phyloP scores from a whole-genome alignment of 2,329 filamentous ascomycete species.

The Beauveria bassiana region DNA sequence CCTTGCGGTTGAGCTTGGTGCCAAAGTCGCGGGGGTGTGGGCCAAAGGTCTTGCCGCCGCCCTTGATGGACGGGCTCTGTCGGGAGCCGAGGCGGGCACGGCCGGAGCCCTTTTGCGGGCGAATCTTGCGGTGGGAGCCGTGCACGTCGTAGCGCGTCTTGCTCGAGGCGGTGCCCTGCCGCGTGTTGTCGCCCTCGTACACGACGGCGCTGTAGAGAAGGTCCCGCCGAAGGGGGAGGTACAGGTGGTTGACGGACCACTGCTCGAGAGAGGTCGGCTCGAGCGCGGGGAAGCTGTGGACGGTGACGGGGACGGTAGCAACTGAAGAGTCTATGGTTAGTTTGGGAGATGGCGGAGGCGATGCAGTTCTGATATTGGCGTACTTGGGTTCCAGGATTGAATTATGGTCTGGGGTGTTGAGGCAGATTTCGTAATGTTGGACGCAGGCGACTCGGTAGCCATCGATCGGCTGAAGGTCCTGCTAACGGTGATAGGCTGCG shows the following conservation, averaged over 20 bases:
- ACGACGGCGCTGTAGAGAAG: conserved; percentile 87
- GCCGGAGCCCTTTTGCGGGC: conserved; percentile 81
- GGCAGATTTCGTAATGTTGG: conserved; percentile 27
- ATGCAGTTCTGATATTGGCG: conserved; percentile 10
- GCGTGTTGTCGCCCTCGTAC: conserved; percentile 83
- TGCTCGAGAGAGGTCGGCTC: conserved; percentile 71
- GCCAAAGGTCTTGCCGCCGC: conserved; percentile 85
- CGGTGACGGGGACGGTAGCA: conserved; percentile 67
- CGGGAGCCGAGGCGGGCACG: conserved; percentile 69
- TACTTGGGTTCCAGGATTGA: conserved; percentile 40
- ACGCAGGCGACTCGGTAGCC: conserved; percentile 43
- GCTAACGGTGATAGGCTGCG: conserved; percentile 26
- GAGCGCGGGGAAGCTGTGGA: conserved; percentile 84
- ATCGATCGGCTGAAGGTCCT: conserved; percentile 45
- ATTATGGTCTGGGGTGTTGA: conserved; percentile 27
- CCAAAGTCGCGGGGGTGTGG: conserved; percentile 87
- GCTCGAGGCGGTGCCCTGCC: conserved; percentile 75
- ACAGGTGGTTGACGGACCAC: conserved; percentile 76
- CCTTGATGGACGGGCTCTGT: conserved; percentile 73
- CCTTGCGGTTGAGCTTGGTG: conserved; percentile 74
- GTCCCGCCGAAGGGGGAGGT: conserved; percentile 81
- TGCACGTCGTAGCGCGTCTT: conserved; percentile 79
- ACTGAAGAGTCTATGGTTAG: conserved; percentile 26
- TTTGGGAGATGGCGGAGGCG: neutral
- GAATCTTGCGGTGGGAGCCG: conserved; percentile 75